A percentile compares a stretch with the other conserved stretches of the same genome.
Conservation (phyloP, 768 basidiomycete species). For the Termitomyces sp. region DNA sequence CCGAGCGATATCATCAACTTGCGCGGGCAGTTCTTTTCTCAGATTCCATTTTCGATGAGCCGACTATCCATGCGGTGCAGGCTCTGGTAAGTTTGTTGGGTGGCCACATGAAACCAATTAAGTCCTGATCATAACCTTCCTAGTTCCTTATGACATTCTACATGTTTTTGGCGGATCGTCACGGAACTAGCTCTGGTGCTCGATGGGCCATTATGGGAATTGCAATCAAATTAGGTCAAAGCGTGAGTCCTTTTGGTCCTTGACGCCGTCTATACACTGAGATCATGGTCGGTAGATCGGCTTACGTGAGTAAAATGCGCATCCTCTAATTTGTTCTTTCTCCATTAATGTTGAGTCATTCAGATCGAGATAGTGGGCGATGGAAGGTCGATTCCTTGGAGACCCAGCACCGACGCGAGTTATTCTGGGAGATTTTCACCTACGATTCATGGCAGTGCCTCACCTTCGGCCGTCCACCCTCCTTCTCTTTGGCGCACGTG, state of each 20-base stretch:
- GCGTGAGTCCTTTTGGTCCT: constrained; percentile 39
- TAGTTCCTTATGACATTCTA: constrained; percentile 70
- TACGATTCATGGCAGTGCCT: constrained; percentile 56
- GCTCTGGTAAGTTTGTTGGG: constrained; percentile 43
- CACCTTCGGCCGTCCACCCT: constrained; percentile 67
- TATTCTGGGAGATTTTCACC: constrained; percentile 64
- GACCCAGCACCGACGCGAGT: constrained; percentile 55
- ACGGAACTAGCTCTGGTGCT: constrained; percentile 58
- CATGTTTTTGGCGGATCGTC: constrained; percentile 62
- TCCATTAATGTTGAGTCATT: constrained; percentile 5
- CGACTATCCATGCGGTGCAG: constrained; percentile 63
- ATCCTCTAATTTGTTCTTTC: constrained; percentile 3
- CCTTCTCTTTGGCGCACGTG: constrained; percentile 60
- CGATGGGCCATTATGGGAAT: constrained; percentile 68
- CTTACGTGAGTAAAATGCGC: constrained; percentile 43
- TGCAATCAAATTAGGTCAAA: constrained; percentile 65
- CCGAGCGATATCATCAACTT: constrained; percentile 66
- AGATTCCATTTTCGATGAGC: constrained; percentile 59
- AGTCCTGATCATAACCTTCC: constrained; percentile 2
- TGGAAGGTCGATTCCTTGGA: constrained; percentile 58
- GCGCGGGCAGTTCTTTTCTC: constrained; percentile 63
- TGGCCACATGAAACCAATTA: constrained; percentile 11
- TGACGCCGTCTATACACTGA: constrained; percentile 8
- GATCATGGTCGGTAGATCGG: constrained; percentile 44
- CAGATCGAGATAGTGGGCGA: constrained; percentile 67